A percentile compares a stretch with the other conserved stretches of the same genome.
These are phyloP conservation scores for Garcia nutans DNA, from an alignment of 345 rosid genomes.

Conservation along the genomic window DNA sequence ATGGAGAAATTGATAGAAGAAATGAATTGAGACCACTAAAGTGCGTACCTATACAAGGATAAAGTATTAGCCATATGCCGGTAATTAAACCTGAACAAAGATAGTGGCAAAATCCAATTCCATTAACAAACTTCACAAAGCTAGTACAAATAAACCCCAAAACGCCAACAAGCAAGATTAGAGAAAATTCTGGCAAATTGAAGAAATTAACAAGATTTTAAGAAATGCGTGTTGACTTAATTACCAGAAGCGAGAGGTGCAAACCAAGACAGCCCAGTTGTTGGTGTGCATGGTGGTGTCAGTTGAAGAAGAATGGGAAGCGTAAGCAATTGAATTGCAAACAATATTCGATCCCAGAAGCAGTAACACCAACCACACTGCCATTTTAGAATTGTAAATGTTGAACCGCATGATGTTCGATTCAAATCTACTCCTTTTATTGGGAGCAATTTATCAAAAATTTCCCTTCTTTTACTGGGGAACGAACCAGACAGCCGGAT, in stretches of 20 bases:
- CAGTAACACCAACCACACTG: slow-evolving; percentile 11
- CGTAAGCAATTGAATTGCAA: slow-evolving; percentile 8
- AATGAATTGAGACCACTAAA: background rate
- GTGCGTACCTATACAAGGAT: slow-evolving; percentile 78
- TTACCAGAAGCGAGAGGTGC: slow-evolving; percentile 98
- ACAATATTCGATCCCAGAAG: slow-evolving; percentile 2
- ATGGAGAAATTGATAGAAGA: background rate
- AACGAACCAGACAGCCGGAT: no score
- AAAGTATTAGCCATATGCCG: slow-evolving; percentile 96
- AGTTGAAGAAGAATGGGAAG: slow-evolving; percentile 43
- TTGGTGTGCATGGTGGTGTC: slow-evolving; percentile 81
- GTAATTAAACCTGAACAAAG: slow-evolving; percentile 85
- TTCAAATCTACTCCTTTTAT: no score
- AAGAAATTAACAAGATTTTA: background rate
- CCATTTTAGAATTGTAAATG: slow-evolving; percentile 1
- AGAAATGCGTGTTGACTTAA: background rate
- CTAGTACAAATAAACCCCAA: slow-evolving; percentile 3
- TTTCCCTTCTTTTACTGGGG: background rate
- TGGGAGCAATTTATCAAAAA: background rate
- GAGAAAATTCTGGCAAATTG: background rate
- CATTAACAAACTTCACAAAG: background rate
- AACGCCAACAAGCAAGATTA: slow-evolving; percentile 1
- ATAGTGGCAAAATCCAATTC: slow-evolving; percentile 18
- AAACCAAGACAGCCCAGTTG: slow-evolving; percentile 98
- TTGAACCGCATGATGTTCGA: slow-evolving; percentile 9